Evolutionary conservation across 192 early-diverging fungal species (phyloP).

Genomic region (Backusella psychrophila): DNA sequence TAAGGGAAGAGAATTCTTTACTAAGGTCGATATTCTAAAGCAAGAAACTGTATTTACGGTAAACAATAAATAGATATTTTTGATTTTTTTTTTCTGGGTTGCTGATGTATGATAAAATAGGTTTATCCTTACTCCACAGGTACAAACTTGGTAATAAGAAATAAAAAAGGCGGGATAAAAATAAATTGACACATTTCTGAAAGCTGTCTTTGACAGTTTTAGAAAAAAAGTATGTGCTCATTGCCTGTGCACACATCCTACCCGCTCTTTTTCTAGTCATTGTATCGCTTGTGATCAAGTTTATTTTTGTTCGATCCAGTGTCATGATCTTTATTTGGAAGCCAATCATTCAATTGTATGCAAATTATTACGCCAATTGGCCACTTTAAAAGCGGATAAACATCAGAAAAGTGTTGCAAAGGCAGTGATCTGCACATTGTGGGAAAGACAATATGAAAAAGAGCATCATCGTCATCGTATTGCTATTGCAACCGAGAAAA

Average conservation of each 20-base stretch:
- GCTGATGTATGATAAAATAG: neutral
- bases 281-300: constrained; percentile 62
- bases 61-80: neutral
- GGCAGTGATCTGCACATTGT: constrained; percentile 45
- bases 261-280: constrained; percentile 44
- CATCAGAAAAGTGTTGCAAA: constrained; percentile 69
- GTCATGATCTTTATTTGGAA: constrained; percentile 36
- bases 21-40: neutral
- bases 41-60: neutral
- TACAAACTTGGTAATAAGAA: neutral
- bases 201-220: constrained; percentile 57
- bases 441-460: constrained; percentile 34
- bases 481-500: neutral
- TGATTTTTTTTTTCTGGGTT: neutral
- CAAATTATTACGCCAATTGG: constrained; percentile 48
- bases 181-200: neutral
- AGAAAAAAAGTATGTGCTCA: constrained; percentile 61
- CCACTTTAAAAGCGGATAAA: constrained; percentile 54
- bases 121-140: constrained; percentile 31
- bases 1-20: constrained; percentile 12
- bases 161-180: neutral
- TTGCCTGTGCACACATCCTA: constrained; percentile 55
- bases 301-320: constrained; percentile 53
- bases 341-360: constrained; percentile 46
- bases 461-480: neutral